A percentile compares a stretch with the other conserved stretches of the same genome.
Evolutionary conservation across 2,329 filamentous ascomycete genomes (phyloP).

Genomic region (Fusarium nurragi): DNA sequence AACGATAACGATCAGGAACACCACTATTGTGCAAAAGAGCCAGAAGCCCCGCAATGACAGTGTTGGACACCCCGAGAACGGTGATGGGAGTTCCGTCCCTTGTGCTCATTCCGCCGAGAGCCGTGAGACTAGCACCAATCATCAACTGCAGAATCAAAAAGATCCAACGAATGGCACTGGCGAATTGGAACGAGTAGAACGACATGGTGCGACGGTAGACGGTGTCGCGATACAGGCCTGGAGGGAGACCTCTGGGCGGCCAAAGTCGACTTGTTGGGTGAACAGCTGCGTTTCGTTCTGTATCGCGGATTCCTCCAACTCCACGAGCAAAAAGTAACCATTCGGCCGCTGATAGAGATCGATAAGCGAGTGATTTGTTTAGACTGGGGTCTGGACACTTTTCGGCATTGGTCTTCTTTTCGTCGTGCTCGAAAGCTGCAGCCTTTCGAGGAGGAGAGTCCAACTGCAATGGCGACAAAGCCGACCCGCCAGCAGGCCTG

Average conservation of each 20-base stretch:
- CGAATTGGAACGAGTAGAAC: conserved; percentile 55
- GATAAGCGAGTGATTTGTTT: conserved; percentile 39
- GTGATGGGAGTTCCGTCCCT: conserved; percentile 56
- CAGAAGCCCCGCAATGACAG: conserved; percentile 59
- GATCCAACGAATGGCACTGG: conserved; percentile 56
- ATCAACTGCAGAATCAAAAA: conserved; percentile 61
- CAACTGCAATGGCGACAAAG: background rate
- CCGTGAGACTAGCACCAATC: conserved; percentile 60
- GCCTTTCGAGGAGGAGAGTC: conserved; percentile 1
- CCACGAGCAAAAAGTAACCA: conserved; percentile 59
- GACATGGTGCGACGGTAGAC: conserved; percentile 57
- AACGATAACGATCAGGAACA: conserved; percentile 61
- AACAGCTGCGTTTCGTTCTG: conserved; percentile 55
- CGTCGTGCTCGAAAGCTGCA: background rate
- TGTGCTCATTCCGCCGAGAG: conserved; percentile 56
- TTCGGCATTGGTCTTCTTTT: background rate
- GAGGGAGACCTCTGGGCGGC: conserved; percentile 59
- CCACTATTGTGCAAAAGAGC: conserved; percentile 65
- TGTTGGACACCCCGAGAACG: conserved; percentile 61
- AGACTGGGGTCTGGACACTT: background rate
- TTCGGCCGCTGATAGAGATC: conserved; percentile 56
- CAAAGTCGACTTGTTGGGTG: conserved; percentile 56
- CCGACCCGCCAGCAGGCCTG: background rate
- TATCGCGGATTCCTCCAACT: conserved; percentile 57
- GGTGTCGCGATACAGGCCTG: conserved; percentile 61